A percentile compares a stretch with the other conserved stretches of the same genome.
These are phyloP conservation scores for Neonectria sp. DNA, from an alignment of 2,329 filamentous ascomycete genomes.

Conservation along the genomic window DNA sequence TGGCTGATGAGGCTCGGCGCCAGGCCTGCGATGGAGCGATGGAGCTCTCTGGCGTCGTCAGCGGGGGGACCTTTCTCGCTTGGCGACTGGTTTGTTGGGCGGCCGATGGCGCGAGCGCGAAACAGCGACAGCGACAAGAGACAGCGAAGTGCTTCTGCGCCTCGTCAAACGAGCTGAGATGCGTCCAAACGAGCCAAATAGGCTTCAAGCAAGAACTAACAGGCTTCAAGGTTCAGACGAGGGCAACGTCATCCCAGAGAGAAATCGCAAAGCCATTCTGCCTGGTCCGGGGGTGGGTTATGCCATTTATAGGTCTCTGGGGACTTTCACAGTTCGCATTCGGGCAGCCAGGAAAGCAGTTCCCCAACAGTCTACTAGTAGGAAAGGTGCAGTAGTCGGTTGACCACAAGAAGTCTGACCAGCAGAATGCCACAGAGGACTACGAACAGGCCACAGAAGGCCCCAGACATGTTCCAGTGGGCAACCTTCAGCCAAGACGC, in stretches of 20 bases:
- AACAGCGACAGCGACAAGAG: constrained; percentile 11
- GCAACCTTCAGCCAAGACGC: background rate
- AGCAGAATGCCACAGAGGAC: constrained; percentile 11
- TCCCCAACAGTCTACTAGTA: constrained; percentile 28
- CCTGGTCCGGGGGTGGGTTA: constrained; percentile 18
- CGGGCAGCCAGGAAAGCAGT: constrained; percentile 1
- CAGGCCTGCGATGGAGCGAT: constrained; percentile 12
- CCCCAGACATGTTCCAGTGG: constrained; percentile 2
- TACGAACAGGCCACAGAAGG: background rate
- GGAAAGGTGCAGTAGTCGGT: constrained; percentile 11
- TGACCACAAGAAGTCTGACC: background rate
- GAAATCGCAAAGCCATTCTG: background rate
- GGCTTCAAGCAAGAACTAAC: background rate
- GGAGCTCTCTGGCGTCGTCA: constrained; percentile 26
- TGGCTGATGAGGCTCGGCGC: constrained; percentile 33
- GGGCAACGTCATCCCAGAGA: constrained; percentile 12
- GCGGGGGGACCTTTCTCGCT: constrained; percentile 18
- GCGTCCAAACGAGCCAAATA: background rate
- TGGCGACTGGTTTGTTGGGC: constrained; percentile 23
- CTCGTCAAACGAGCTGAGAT: constrained; percentile 28
- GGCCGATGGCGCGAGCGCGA: constrained; percentile 20
- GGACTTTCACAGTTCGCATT: background rate
- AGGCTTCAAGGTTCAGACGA: constrained; percentile 1
- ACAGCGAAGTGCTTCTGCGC: constrained; percentile 19
- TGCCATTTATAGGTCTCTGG: constrained; percentile 29